These are phyloP conservation scores for Trichophyton verrucosum DNA, from an alignment of 2,329 filamentous ascomycete species.

Conservation along the genomic window DNA sequence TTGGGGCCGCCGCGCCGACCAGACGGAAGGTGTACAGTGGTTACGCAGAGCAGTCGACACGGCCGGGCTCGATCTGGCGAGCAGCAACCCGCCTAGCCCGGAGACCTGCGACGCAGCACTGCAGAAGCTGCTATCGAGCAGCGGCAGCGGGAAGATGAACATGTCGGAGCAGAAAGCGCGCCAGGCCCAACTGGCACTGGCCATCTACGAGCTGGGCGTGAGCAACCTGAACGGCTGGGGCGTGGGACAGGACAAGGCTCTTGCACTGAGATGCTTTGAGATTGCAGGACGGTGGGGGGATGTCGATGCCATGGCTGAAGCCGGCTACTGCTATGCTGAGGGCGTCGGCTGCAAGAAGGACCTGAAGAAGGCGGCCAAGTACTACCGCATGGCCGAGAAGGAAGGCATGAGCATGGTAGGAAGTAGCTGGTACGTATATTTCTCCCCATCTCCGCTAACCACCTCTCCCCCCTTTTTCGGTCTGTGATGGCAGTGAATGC, in stretches of 20 bases:
- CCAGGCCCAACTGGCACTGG: conserved; percentile 85
- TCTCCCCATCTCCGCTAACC: background rate
- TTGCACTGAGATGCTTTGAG: conserved; percentile 88
- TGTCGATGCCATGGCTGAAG: conserved; percentile 82
- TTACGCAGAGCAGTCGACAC: conserved; percentile 79
- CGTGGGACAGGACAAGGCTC: conserved; percentile 76
- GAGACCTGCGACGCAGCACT: conserved; percentile 23
- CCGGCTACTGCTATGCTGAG: conserved; percentile 91
- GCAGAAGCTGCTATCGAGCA: conserved; percentile 28
- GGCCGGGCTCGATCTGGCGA: conserved; percentile 68
- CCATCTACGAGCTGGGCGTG: conserved; percentile 90
- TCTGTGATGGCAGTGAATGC: conserved; percentile 6
- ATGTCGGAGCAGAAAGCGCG: conserved; percentile 63
- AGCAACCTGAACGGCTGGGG: conserved; percentile 99
- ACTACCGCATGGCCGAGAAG: conserved; percentile 79
- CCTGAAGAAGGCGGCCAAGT: conserved; percentile 80
- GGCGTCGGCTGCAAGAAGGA: conserved; percentile 93
- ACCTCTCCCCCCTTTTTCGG: background rate
- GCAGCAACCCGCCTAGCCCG: conserved; percentile 46
- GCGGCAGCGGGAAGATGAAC: conserved; percentile 40
- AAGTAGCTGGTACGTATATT: conserved; percentile 74
- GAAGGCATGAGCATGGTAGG: conserved; percentile 97
- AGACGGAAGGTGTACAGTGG: conserved; percentile 82
- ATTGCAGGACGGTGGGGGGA: conserved; percentile 95
- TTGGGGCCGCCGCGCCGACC: conserved; percentile 94